Conservation (phyloP, 768 basidiomycete genomes). For the Lentinula edodes region DNA sequence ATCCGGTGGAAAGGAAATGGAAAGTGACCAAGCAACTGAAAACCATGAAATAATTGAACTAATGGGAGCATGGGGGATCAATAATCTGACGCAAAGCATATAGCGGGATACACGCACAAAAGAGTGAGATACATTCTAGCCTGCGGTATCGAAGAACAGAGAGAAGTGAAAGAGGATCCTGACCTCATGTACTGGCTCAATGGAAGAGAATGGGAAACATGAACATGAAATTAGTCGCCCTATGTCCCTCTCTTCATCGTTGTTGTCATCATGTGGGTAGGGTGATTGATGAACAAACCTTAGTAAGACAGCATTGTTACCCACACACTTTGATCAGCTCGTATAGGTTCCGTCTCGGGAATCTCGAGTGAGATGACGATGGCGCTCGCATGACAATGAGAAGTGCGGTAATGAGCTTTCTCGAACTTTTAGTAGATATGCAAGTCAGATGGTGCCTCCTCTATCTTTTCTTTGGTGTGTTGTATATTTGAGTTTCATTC, state of each 20-base stretch:
- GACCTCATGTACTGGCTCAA: background rate
- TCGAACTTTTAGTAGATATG: too few relatives aligned
- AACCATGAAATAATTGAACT: background rate
- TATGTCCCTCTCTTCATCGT: background rate
- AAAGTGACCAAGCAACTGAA: background rate
- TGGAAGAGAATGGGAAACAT: background rate
- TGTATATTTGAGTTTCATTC: too few relatives aligned
- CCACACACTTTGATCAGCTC: too few relatives aligned
- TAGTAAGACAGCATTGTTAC: background rate
- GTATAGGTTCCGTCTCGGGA: too few relatives aligned
- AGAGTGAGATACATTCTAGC: slow-evolving; percentile 1
- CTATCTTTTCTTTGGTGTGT: too few relatives aligned
- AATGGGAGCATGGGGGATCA: background rate
- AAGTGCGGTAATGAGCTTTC: too few relatives aligned
- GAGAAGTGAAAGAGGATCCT: background rate
- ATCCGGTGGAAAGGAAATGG: slow-evolving; percentile 1
- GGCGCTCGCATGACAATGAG: too few relatives aligned
- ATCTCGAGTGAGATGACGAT: too few relatives aligned
- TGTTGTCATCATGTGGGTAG: background rate
- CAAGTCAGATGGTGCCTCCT: too few relatives aligned
- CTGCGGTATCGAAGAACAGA: background rate
- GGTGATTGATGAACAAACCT: slow-evolving; percentile 2
- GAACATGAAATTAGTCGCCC: background rate
- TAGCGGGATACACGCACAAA: background rate
- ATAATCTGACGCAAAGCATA: background rate